Conservation (phyloP, 2,329 filamentous ascomycete species). For the Trichoderma citrinoviride region DNA sequence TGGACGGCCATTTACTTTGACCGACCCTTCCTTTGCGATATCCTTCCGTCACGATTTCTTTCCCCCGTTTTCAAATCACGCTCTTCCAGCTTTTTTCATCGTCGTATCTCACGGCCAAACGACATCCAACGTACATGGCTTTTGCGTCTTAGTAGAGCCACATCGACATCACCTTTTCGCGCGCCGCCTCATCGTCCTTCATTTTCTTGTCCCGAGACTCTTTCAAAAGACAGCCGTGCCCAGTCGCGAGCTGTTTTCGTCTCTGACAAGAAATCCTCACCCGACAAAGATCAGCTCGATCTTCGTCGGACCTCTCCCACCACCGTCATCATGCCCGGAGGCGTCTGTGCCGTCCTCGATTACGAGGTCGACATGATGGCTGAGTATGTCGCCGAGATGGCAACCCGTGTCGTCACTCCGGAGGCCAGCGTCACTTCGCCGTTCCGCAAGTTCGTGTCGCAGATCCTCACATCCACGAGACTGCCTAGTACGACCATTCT, state of each 20-base stretch:
- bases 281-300: slow-evolving; percentile 42
- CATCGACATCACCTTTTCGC: slow-evolving; percentile 5
- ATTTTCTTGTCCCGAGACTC: slow-evolving; percentile 14
- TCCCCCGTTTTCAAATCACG: background rate
- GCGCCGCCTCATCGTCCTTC: slow-evolving; percentile 21
- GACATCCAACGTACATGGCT: slow-evolving; percentile 35
- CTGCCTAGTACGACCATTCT: slow-evolving; percentile 89
- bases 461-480: slow-evolving; percentile 85
- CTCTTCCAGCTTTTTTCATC: slow-evolving; percentile 19
- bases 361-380: slow-evolving; percentile 97
- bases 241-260: slow-evolving; percentile 3
- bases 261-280: slow-evolving; percentile 24
- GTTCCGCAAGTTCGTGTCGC: slow-evolving; percentile 88
- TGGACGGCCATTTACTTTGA: slow-evolving; percentile 18
- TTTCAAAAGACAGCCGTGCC: slow-evolving; percentile 14
- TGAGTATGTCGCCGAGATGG: slow-evolving; percentile 90
- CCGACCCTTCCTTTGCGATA: slow-evolving; percentile 21
- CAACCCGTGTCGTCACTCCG: slow-evolving; percentile 58
- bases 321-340: slow-evolving; percentile 63
- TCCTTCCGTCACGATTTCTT: slow-evolving; percentile 17
- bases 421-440: slow-evolving; percentile 59
- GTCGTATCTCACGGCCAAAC: slow-evolving; percentile 26
- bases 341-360: slow-evolving; percentile 90
- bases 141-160: slow-evolving; percentile 28
- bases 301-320: slow-evolving; percentile 38